Evolutionary conservation across 2,329 filamentous ascomycete species (phyloP), one percentile per base, ranked within the genome.

Genomic region (Calonectria hawksworthii): DNA sequence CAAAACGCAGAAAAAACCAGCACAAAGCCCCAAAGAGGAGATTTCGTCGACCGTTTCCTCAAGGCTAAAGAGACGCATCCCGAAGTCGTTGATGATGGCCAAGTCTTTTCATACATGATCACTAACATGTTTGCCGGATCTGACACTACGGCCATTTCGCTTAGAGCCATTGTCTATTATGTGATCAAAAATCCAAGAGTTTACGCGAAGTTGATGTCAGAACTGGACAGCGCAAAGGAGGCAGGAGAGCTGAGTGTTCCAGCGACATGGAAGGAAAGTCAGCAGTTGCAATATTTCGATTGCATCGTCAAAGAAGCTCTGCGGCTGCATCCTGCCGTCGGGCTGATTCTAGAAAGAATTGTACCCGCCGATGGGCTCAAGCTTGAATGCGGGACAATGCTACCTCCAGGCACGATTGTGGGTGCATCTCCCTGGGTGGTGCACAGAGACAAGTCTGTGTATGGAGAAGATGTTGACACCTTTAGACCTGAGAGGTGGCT

Each of bases 81-180:
- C 4, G 75, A 79, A 6, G 70, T 44, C 21, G 78, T 78, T 2
- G 75, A 79, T 23, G 78, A 80, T 1, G 59, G 74, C 0, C 78
- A 79, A 34, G 69, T 80, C 0, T 68, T 77, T 28, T 79, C 79
- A 6, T 80, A 78, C 72, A 66, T 80, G 9, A 76, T 80, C 54
- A 68, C 79, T 1, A 80, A 80, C 4, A 74, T 80, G 0, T 51
- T 80, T 10, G 77, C 78, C 0, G 78, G 78, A 0, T 77, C 76
- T 8, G 78, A 80, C 16, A 79, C 78, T 0, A 80, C 77, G 0
- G 78, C 78, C 14, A 78, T 78, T 41, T 74, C 78, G 0, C 77
- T 80, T 63, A 67, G 77, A 1, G 73, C 78, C 0, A 70, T 79
- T 0, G 77, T 77, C 0, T 80, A 80, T 9, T 68, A 78, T 0